Conservation (phyloP, 1,284 basidiomycete genomes). For the Cerioporus squamosus region DNA sequence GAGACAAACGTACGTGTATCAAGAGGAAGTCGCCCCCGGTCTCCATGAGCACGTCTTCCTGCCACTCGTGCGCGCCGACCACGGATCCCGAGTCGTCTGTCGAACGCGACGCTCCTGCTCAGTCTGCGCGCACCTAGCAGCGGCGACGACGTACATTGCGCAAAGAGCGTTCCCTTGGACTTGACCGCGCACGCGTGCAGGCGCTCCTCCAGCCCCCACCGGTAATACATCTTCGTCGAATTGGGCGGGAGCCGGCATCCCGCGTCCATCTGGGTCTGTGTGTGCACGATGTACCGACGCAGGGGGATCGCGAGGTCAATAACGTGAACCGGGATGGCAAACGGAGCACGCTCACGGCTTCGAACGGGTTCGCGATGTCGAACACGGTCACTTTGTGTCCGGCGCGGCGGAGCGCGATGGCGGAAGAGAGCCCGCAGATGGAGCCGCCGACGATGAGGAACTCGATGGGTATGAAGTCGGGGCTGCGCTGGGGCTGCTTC, state of each 20-base stretch:
- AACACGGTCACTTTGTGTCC: constrained; percentile 40
- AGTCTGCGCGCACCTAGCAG: too few species aligned
- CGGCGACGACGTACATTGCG: constrained; percentile 17
- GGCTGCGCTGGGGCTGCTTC: neutral
- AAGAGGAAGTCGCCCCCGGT: constrained; percentile 31
- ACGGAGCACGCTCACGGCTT: constrained; percentile 23
- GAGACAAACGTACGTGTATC: neutral
- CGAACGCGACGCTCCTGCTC: too few species aligned
- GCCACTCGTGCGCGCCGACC: constrained; percentile 29
- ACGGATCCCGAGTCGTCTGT: constrained; percentile 6
- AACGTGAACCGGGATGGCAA: neutral
- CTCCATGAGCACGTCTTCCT: constrained; percentile 32
- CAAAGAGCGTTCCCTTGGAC: constrained; percentile 22
- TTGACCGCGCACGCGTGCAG: constrained; percentile 21
- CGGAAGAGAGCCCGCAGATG: constrained; percentile 33
- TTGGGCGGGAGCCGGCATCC: constrained; percentile 36
- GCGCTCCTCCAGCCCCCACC: constrained; percentile 37
- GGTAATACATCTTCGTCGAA: constrained; percentile 31
- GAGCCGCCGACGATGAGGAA: constrained; percentile 38
- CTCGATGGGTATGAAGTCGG: constrained; percentile 20
- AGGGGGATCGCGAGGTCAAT: neutral
- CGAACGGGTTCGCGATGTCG: constrained; percentile 22
- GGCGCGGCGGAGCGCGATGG: constrained; percentile 31
- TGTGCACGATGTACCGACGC: too few species aligned
- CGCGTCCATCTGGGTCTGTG: constrained; percentile 24